Percentiles rank a stretch among this genome's conserved stretches.
phyloP scores from a whole-genome alignment of 192 early-diverging fungal species.

The Podila horticola region DNA sequence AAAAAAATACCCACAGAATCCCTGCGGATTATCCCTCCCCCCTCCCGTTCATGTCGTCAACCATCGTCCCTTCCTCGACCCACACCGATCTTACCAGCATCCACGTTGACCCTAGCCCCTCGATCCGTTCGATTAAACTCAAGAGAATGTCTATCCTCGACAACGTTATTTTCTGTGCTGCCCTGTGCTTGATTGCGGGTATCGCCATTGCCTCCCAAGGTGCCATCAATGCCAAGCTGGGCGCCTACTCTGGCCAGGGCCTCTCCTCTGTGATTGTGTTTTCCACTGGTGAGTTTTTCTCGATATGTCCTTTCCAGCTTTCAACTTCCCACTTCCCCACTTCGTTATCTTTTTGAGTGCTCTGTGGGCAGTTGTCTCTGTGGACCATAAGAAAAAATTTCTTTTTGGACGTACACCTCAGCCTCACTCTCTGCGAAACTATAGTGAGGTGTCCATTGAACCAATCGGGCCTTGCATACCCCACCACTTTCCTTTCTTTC shows the following conservation, averaged over 20 bases:
- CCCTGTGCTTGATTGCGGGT: constrained; percentile 23
- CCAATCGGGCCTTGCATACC: not conserved
- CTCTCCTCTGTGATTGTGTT: constrained; percentile 28
- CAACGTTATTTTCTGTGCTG: constrained; percentile 20
- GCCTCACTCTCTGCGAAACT: too few relatives aligned
- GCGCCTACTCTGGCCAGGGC: constrained; percentile 22
- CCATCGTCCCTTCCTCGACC: not conserved
- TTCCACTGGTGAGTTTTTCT: constrained; percentile 7
- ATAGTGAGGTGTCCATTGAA: not conserved
- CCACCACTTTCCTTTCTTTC: not conserved
- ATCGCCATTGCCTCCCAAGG: constrained; percentile 25
- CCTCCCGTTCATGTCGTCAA: not conserved
- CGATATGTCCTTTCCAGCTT: too few relatives aligned
- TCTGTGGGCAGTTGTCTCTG: too few relatives aligned
- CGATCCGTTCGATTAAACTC: constrained; percentile 4
- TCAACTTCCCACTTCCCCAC: not conserved
- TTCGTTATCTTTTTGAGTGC: not conserved
- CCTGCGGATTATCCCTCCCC: not conserved
- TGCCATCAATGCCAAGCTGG: constrained; percentile 21
- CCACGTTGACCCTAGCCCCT: constrained; percentile 4
- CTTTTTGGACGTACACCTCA: too few relatives aligned
- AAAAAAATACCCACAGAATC: too few relatives aligned
- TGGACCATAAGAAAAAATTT: too few relatives aligned
- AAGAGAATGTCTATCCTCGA: constrained; percentile 22
- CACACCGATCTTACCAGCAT: constrained; percentile 8